Base-by-base conservation (phyloP, 345 rosid species). In the Hibiscus trionum region DNA sequence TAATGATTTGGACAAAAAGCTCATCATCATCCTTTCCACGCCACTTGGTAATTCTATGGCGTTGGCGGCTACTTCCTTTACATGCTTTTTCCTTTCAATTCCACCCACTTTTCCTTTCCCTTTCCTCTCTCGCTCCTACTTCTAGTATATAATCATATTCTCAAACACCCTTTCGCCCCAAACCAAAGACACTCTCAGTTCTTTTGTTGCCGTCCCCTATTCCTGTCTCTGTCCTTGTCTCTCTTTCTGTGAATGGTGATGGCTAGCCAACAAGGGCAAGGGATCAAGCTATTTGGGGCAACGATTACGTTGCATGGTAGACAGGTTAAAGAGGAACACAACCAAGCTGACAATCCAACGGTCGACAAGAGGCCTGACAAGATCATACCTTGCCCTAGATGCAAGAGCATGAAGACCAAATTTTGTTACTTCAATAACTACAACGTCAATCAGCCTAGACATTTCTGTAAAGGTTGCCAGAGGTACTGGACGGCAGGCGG, bases 401-500 rank as follows among this genome's bases (percentile, higher is more conserved):
- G 98, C 80, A 91, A 90, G 80, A 85, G 92, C 90, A 90, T 88
- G 93, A 95, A 94, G 83, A 94, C 97, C 55, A 94, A 94, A 80
- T 94, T 94, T 73, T 93, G 98, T 79, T 93, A 93, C 81, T 93
- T 93, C 82, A 94, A 94, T 70, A 94, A 94, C 72, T 94, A 94
- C 88, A 94, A 94, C 83, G 97, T 94, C 29, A 94, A 94, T 75
- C 98, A 91, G 81, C 98, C 98, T n/a, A 75, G 98, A 61, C 96
- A 94, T 72, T 94, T 90, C 81, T 94, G 98, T 66, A 94, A 84
- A 85, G 97, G 97, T 53, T 94, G 98, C 78, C 98, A 91, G 74
- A 85, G 98, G 80, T 94, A 94, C 76, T 94, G 98, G 98, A 94
- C 98, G 0, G 96, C 97, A 1, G 98, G 98, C 11, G 98, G 98